A percentile compares a stretch with the other conserved stretches of the same genome.
phyloP scores from a whole-genome alignment of 257 asterid genomes.

The Nicotiana attenuata region DNA sequence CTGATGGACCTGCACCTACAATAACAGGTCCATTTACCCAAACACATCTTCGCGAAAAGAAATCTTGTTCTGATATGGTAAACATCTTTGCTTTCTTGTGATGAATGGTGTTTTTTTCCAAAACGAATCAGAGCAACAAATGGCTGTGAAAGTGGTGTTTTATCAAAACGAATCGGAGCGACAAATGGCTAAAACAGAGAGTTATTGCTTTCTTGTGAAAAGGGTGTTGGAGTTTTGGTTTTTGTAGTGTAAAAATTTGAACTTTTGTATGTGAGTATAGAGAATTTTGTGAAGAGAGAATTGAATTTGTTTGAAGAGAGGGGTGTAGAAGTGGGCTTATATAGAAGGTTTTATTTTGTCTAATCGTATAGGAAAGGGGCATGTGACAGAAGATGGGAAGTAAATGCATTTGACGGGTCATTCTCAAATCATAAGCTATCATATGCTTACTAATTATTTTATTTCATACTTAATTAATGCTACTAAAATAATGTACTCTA shows the following conservation, averaged over 20 bases:
- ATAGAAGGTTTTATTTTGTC: conserved; percentile 31
- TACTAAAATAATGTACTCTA: neutral
- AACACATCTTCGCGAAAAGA: conserved; percentile 50
- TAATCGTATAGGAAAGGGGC: conserved; percentile 17
- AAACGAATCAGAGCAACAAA: neutral
- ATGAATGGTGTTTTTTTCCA: neutral
- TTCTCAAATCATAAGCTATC: conserved; percentile 43
- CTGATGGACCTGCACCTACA: conserved; percentile 93
- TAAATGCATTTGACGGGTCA: conserved; percentile 30
- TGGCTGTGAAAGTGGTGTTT: neutral
- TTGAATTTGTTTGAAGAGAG: conserved; percentile 27
- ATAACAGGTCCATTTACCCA: conserved; percentile 89
- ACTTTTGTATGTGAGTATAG: neutral
- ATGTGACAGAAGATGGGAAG: conserved; percentile 42
- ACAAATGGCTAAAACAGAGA: rapidly evolving
- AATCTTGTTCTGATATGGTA: conserved; percentile 30
- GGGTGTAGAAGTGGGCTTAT: conserved; percentile 30
- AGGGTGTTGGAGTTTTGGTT: neutral
- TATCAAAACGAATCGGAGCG: neutral
- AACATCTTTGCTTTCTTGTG: conserved; percentile 35
- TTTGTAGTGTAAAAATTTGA: no score
- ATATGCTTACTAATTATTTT: conserved; percentile 28
- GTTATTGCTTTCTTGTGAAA: neutral
- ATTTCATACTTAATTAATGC: conserved; percentile 10
- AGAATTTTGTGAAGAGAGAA: neutral